These are phyloP conservation scores for Ganoderma resinaceum DNA, from an alignment of 1,284 basidiomycete species.

Conservation along the genomic window DNA sequence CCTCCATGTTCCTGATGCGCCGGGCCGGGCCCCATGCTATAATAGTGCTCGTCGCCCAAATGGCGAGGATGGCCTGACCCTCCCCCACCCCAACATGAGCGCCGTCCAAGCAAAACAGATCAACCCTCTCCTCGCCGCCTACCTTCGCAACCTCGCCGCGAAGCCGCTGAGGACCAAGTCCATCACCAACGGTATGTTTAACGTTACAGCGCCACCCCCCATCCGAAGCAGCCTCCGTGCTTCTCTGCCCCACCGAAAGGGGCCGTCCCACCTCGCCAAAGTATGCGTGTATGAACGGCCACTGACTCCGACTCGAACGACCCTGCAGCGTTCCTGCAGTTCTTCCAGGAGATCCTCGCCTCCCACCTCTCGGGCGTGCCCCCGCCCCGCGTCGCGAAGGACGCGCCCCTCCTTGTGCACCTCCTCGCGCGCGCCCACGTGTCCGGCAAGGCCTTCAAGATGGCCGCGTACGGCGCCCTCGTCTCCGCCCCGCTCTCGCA, in stretches of 20 bases:
- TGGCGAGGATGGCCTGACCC: background rate
- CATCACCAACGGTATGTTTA: slow-evolving; percentile 63
- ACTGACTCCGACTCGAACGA: background rate
- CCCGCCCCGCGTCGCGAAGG: slow-evolving; percentile 54
- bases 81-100: slow-evolving; percentile 42
- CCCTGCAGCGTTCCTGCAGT: slow-evolving; percentile 65
- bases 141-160: slow-evolving; percentile 65
- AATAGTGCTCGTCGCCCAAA: background rate
- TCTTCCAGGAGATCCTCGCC: slow-evolving; percentile 84
- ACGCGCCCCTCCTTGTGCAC: slow-evolving; percentile 60
- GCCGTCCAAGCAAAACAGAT: slow-evolving; percentile 41
- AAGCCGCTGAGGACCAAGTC: slow-evolving; percentile 81
- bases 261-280: background rate
- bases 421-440: slow-evolving; percentile 64
- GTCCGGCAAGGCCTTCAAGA: slow-evolving; percentile 75
- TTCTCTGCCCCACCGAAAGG: background rate
- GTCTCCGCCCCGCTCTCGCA: slow-evolving; percentile 88
- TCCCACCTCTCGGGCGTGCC: slow-evolving; percentile 72
- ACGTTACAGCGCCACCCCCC: slow-evolving; percentile 1
- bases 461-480: slow-evolving; percentile 85
- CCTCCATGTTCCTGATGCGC: background rate
- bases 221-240: background rate
- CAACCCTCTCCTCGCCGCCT: slow-evolving; percentile 66
- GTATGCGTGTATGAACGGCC: background rate
- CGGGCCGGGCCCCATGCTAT: background rate